These are phyloP conservation scores for Microthlaspi erraticum DNA, from an alignment of 345 rosid species.

Conservation along the genomic window DNA sequence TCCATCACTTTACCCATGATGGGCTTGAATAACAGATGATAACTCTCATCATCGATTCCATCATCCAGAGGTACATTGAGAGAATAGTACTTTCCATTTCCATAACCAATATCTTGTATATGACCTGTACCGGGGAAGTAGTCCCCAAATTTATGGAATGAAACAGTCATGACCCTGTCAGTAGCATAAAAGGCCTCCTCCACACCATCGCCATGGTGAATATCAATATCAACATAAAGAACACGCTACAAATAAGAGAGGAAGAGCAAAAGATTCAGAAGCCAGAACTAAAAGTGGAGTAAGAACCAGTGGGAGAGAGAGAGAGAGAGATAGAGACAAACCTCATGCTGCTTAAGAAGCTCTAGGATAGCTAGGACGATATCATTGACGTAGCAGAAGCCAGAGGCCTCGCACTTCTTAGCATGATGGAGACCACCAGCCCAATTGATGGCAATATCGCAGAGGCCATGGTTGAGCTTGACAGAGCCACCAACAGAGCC, in stretches of 20 bases:
- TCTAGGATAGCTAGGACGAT: constrained; percentile 75
- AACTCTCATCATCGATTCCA: constrained; percentile 79
- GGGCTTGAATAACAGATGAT: constrained; percentile 70
- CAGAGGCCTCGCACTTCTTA: constrained; percentile 60
- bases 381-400: constrained; percentile 70
- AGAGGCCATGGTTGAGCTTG: constrained; percentile 62
- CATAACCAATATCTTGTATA: constrained; percentile 58
- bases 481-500: constrained; percentile 77
- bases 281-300: neutral
- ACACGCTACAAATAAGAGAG: constrained; percentile 55
- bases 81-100: constrained; percentile 66
- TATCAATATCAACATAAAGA: constrained; percentile 71
- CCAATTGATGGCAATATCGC: constrained; percentile 73
- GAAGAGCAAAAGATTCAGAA: constrained; percentile 15
- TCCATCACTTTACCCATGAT: constrained; percentile 71
- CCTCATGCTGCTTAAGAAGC: constrained; percentile 78
- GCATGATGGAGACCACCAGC: constrained; percentile 82
- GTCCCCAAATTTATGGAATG: constrained; percentile 75
- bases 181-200: constrained; percentile 81
- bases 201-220: constrained; percentile 75
- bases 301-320: too few relatives aligned
- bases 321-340: constrained; percentile 27
- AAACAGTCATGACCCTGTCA: constrained; percentile 75
- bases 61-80: constrained; percentile 74
- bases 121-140: constrained; percentile 73